Conservation (phyloP, 2,329 filamentous ascomycete species). For the Graphilbum fragrans region DNA sequence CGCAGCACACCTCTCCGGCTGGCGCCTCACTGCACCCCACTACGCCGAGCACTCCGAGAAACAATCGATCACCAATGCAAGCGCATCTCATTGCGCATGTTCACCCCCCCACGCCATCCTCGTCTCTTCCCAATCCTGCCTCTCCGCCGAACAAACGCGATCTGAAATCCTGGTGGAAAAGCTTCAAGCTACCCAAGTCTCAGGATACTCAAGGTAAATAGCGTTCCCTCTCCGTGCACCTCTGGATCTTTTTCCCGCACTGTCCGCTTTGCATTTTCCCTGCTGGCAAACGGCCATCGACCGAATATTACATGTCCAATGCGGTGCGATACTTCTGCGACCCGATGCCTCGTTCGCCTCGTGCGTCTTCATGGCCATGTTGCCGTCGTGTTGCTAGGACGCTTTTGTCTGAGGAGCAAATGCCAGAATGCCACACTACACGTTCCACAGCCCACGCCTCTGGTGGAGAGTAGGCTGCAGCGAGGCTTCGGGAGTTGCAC, state of each 20-base stretch:
- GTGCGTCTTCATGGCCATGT: too few relatives aligned
- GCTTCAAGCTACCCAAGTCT: slow-evolving; percentile 63
- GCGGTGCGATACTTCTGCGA: too few relatives aligned
- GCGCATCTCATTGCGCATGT: background rate
- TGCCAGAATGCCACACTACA: too few relatives aligned
- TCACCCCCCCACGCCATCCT: slow-evolving; percentile 13
- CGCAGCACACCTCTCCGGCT: slow-evolving; percentile 1
- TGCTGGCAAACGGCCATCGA: too few relatives aligned
- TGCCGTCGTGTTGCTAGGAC: too few relatives aligned
- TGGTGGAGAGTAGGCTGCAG: too few relatives aligned
- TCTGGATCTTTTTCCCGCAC: background rate
- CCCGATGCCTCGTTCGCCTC: too few relatives aligned
- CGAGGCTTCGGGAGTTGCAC: too few relatives aligned
- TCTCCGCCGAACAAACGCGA: slow-evolving; percentile 79
- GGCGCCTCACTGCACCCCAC: slow-evolving; percentile 2
- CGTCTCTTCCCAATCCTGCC: slow-evolving; percentile 31
- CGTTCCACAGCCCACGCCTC: too few relatives aligned
- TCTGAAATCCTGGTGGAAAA: slow-evolving; percentile 93
- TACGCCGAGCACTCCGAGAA: slow-evolving; percentile 4
- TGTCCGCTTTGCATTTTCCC: background rate
- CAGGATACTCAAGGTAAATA: slow-evolving; percentile 27
- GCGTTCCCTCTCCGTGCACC: background rate
- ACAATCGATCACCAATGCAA: slow-evolving; percentile 3
- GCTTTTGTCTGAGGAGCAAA: too few relatives aligned
- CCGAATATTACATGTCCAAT: too few relatives aligned